phyloP scores from a whole-genome alignment of 495 filamentous ascomycete genomes.

The Penicillium manginii region DNA sequence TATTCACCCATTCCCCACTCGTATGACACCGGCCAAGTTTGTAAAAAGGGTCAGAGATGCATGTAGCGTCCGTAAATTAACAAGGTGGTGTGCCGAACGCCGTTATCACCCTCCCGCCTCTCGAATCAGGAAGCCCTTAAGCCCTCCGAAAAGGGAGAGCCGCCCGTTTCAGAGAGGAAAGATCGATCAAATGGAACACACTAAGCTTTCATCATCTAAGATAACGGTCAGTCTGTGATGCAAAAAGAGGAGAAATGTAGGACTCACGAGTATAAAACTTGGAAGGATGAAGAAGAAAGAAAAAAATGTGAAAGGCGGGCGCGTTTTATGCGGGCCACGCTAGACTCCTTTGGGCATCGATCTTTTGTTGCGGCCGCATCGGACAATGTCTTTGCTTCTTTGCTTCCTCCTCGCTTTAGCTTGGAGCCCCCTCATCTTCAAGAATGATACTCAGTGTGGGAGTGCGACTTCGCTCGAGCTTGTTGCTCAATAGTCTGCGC shows the following conservation, averaged over 20 bases:
- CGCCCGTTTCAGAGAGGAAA: conserved; percentile 64
- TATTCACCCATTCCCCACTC: conserved; percentile 6
- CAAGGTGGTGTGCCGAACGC: conserved; percentile 99
- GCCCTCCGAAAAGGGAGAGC: conserved; percentile 88
- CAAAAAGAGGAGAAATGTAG: conserved; percentile 5
- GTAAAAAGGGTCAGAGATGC: conserved; percentile 84
- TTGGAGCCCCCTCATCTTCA: not conserved
- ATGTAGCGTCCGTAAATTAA: conserved; percentile 92
- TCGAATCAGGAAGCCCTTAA: conserved; percentile 81
- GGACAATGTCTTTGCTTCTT: not conserved
- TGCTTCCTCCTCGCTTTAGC: too few relatives aligned
- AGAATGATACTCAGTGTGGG: conserved; percentile 12
- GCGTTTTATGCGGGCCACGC: conserved; percentile 26
- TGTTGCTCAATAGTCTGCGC: not conserved
- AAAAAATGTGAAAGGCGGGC: conserved; percentile 34
- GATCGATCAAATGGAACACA: conserved; percentile 87
- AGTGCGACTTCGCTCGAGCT: conserved; percentile 23
- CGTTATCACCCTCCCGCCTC: conserved; percentile 82
- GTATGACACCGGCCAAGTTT: conserved; percentile 48
- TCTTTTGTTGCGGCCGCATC: conserved; percentile 22
- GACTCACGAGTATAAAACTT: conserved; percentile 93
- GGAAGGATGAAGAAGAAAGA: conserved; percentile 87
- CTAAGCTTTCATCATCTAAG: conserved; percentile 99
- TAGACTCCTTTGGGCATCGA: conserved; percentile 33
- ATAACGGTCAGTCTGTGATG: conserved; percentile 44